These are phyloP conservation scores for Solanum aculeatissimum DNA, from an alignment of 305 asterid species.

Conservation along the genomic window DNA sequence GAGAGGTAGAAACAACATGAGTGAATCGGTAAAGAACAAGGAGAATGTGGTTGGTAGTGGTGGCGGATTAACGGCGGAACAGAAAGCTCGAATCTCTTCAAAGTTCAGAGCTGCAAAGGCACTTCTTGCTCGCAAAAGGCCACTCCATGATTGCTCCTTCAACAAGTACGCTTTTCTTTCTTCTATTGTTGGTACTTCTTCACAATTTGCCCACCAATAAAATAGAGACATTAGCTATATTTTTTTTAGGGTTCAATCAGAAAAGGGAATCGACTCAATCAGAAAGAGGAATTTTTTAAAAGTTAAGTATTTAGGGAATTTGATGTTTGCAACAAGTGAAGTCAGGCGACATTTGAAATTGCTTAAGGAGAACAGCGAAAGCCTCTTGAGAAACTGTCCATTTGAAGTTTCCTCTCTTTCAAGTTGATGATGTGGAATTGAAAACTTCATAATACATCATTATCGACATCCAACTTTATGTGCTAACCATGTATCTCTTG, in stretches of 20 bases:
- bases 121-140: conserved; percentile 69
- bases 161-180: conserved; percentile 19
- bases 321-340: background rate
- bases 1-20: background rate
- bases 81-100: conserved; percentile 67
- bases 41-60: conserved; percentile 39
- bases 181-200: background rate
- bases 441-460: background rate
- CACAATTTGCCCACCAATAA: background rate
- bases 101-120: conserved; percentile 84
- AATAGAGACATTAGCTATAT: background rate
- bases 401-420: background rate
- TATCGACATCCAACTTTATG: background rate
- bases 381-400: background rate
- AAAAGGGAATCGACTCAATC: background rate
- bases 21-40: conserved; percentile 28
- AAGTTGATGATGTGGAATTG: background rate
- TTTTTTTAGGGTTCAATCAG: background rate
- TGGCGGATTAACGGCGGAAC: conserved; percentile 72
- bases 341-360: background rate
- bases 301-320: background rate
- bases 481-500: background rate
- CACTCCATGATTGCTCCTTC: conserved; percentile 18
- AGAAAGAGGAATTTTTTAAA: background rate
- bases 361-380: background rate